Evolutionary conservation across 2,329 filamentous ascomycete genomes (phyloP).

Genomic region (Fusarium kyushuense): DNA sequence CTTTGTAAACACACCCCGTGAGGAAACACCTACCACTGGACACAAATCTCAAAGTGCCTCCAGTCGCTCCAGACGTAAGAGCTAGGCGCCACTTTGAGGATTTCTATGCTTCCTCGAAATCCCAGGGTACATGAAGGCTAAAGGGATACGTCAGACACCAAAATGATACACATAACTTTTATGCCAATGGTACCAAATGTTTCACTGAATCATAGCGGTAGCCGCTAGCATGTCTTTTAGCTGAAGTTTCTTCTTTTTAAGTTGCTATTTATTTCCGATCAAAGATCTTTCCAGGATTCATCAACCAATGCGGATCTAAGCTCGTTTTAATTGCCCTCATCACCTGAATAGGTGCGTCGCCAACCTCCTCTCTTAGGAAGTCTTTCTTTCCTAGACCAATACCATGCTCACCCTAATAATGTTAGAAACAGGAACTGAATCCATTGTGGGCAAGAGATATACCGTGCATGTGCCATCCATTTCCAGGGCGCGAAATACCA

Average conservation of each 20-base stretch:
- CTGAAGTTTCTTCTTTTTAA: accelerated
- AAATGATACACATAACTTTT: background rate
- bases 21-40: constrained; percentile 58
- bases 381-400: constrained; percentile 89
- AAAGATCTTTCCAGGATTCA: constrained; percentile 91
- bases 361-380: constrained; percentile 81
- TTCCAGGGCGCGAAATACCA: constrained; percentile 89
- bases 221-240: background rate
- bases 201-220: background rate
- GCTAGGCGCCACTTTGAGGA: constrained; percentile 57
- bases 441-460: accelerated
- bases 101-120: background rate
- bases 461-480: constrained; percentile 92
- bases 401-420: constrained; percentile 76
- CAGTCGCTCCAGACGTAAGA: constrained; percentile 68
- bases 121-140: no score
- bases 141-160: background rate
- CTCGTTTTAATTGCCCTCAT: constrained; percentile 86
- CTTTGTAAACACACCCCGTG: constrained; percentile 82
- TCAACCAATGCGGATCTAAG: constrained; percentile 85
- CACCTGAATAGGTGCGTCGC: constrained; percentile 80
- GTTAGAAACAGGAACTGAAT: accelerated
- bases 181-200: accelerated
- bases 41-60: constrained; percentile 68
- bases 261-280: background rate